Conservation (phyloP, 2,329 filamentous ascomycete genomes). For the Hysterium pulicare region DNA sequence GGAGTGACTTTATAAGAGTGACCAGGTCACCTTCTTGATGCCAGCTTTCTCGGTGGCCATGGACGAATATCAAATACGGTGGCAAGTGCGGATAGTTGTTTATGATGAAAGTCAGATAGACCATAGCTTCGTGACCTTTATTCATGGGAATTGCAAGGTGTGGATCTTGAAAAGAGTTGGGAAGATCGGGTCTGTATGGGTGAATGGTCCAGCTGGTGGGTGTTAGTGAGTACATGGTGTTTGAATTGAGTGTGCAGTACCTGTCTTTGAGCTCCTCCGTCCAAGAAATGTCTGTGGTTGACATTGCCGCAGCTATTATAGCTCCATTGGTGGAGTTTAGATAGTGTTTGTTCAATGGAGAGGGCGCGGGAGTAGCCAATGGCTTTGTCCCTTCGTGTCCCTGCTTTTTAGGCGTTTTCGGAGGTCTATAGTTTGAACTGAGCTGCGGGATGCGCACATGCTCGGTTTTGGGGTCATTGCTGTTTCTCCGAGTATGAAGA, state of each 20-base stretch:
- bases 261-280: slow-evolving; percentile 2
- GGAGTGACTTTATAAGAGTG: slow-evolving; percentile 4
- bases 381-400: too few species aligned
- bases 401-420: too few species aligned
- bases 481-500: too few species aligned
- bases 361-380: too few species aligned
- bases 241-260: neutral
- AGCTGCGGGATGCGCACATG: too few species aligned
- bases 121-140: slow-evolving; percentile 15
- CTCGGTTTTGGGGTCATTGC: too few species aligned
- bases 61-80: slow-evolving; percentile 8
- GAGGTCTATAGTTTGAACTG: too few species aligned
- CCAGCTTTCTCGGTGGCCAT: slow-evolving; percentile 11
- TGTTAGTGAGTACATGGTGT: neutral
- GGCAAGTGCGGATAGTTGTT: slow-evolving; percentile 10
- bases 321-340: too few species aligned
- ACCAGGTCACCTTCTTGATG: slow-evolving; percentile 10
- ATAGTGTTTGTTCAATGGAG: too few species aligned
- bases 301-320: neutral
- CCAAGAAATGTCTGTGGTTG: slow-evolving; percentile 3
- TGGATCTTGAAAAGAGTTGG: slow-evolving; percentile 3
- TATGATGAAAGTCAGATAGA: slow-evolving; percentile 15
- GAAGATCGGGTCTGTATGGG: slow-evolving; percentile 5
- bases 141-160: slow-evolving; percentile 14
- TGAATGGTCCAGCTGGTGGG: slow-evolving; percentile 6